These are phyloP conservation scores for Calocybe cyanea DNA, from an alignment of 768 basidiomycete genomes.

Conservation along the genomic window DNA sequence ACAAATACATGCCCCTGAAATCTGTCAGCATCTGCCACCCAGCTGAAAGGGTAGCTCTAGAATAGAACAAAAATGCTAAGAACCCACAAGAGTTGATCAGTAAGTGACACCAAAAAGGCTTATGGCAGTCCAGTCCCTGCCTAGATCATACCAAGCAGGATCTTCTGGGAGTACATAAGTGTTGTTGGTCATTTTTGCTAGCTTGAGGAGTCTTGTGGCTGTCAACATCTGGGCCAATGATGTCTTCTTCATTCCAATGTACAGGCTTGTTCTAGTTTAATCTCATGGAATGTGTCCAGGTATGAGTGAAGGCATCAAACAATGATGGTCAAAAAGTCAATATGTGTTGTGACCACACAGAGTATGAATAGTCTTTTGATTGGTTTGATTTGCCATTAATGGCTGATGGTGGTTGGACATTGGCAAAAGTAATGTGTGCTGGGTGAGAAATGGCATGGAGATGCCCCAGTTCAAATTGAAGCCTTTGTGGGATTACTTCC, in stretches of 20 bases:
- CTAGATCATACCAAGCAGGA: constrained; percentile 73
- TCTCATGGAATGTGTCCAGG: constrained; percentile 40
- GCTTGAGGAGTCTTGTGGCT: too few relatives aligned
- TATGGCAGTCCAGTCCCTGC: constrained; percentile 88
- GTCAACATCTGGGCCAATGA: too few relatives aligned
- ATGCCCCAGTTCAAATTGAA: constrained; percentile 66
- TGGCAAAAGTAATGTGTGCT: constrained; percentile 44
- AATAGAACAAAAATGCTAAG: too few relatives aligned
- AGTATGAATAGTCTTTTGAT: constrained; percentile 26
- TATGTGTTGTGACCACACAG: constrained; percentile 33
- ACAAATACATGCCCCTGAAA: constrained; percentile 82
- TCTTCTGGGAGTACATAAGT: too few relatives aligned
- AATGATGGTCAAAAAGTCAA: constrained; percentile 45
- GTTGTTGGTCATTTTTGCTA: too few relatives aligned
- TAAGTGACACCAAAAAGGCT: too few relatives aligned
- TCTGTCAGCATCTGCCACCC: constrained; percentile 87
- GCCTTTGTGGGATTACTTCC: too few relatives aligned
- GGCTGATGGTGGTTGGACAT: too few relatives aligned
- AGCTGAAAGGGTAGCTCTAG: too few relatives aligned
- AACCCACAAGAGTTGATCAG: too few relatives aligned
- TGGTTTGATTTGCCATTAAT: constrained; percentile 22
- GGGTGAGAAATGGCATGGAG: constrained; percentile 51
- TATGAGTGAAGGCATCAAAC: constrained; percentile 37
- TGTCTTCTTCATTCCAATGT: too few relatives aligned
- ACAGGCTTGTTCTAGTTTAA: constrained; percentile 67